Conservation (phyloP, 2,329 filamentous ascomycete genomes). For the Pseudohalonectria lignicola region DNA sequence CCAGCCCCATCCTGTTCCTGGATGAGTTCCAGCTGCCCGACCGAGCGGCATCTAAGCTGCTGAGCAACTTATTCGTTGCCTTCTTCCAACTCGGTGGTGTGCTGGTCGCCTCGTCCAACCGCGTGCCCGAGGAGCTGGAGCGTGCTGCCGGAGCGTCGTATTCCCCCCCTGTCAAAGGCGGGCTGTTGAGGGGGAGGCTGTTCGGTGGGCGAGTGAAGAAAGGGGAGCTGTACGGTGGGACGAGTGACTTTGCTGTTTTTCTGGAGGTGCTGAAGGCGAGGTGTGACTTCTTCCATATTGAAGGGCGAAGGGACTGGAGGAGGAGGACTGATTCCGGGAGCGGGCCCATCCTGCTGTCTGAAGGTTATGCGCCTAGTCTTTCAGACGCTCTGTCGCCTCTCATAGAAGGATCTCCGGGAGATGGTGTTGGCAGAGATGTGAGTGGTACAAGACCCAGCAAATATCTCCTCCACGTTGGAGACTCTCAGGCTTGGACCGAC, state of each 20-base stretch:
- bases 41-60: conserved; percentile 64
- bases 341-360: too few relatives aligned
- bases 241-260: conserved; percentile 66
- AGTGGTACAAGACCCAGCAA: too few relatives aligned
- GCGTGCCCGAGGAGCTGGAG: conserved; percentile 71
- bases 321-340: conserved; percentile 29
- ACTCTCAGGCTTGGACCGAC: too few relatives aligned
- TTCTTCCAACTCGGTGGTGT: conserved; percentile 80
- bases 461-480: too few relatives aligned
- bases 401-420: too few relatives aligned
- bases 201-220: conserved; percentile 22
- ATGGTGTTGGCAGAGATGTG: too few relatives aligned
- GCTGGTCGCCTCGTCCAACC: conserved; percentile 68
- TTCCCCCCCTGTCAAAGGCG: conserved; percentile 36
- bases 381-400: too few relatives aligned
- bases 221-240: conserved; percentile 44
- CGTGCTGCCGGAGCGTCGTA: conserved; percentile 66
- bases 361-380: too few relatives aligned
- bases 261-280: conserved; percentile 65
- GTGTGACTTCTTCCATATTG: conserved; percentile 80
- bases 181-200: conserved; percentile 36
- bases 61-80: conserved; percentile 66
- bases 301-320: conserved; percentile 62
- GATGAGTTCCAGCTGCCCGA: conserved; percentile 81
- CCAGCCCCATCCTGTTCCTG: conserved; percentile 65